Base-by-base conservation (phyloP, 306 rosid genomes). In the Rosa rugosa region DNA sequence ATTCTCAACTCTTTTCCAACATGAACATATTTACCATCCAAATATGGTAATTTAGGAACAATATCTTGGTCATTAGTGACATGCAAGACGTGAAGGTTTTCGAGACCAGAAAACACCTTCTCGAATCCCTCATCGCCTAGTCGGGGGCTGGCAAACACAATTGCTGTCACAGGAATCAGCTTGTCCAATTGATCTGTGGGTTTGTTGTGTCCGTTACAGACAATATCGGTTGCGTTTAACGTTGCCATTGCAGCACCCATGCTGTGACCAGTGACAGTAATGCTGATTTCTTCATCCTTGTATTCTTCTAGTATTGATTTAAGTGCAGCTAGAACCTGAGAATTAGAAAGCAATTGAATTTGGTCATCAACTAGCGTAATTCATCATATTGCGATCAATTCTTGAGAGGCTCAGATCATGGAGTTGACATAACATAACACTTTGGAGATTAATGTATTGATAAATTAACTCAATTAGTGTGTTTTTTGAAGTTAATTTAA, bases 201-300 rank as follows among this genome's bases (percentile, higher is more conserved):
- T 27, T 36, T 36, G 16, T 80, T 80, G 25, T 51, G 22, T 13
- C 65, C 72, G 53, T 80, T 75, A 2, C n/a, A 20, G 31, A 27
- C 79, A 25, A 80, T 51, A 57, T 80, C 83, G 0, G 44, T 38
- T 0, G 79, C 79, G 6, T 73, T 74, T 36, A 67, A 12, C 38
- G 66, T 44, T 16, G 63, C 79, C 1, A 80, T 5, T 20, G 75
- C 79, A 54, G 70, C 83, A 1, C 83, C 79, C 83, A 75, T 74
- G 79, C 79, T 74, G 41, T 47, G 44, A n/a, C 62, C 75, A 16
- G 25, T 27, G 23, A 71, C 27, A 4, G 75, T 71, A 47, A 71
- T 80, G 49, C 79, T 80, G 12, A 80, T 22, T 60, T 67, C 62
- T 11, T 74, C 83, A 0, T 17, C 56, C 47, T 53, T 71, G 75